Evolutionary conservation across 805 yeast species (phyloP).

Genomic region (Spencermartinsiella europaea): DNA sequence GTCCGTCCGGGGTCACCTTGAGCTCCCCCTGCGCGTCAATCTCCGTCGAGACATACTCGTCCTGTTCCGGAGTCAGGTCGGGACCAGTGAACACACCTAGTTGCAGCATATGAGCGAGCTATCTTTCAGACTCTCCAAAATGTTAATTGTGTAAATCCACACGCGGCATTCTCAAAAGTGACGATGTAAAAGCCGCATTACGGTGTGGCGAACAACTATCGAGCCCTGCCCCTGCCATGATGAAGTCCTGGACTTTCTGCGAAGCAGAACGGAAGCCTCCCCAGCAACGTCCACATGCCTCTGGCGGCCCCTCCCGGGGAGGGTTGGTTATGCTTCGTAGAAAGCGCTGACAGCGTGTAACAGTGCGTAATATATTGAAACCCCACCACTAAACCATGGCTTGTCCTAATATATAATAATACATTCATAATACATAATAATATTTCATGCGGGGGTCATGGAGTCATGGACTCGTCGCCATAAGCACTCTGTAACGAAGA

Average conservation of each 20-base stretch:
- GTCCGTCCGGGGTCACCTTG: slow-evolving; percentile 39
- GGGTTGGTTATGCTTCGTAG: neutral
- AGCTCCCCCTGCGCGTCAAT: slow-evolving; percentile 43
- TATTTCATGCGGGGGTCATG: neutral
- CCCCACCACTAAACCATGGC: neutral
- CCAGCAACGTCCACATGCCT: neutral
- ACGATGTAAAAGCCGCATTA: too few species aligned
- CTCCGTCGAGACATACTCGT: slow-evolving; percentile 30
- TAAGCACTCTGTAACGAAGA: slow-evolving; percentile 13
- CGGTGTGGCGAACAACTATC: too few species aligned
- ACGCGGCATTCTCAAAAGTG: too few species aligned
- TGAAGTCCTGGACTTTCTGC: too few species aligned
- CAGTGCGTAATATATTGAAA: neutral
- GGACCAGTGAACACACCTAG: slow-evolving; percentile 20
- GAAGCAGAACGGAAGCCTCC: neutral
- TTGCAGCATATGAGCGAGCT: too few species aligned
- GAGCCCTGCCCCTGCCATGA: too few species aligned
- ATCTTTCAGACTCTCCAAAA: too few species aligned
- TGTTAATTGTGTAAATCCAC: too few species aligned
- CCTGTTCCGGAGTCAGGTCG: slow-evolving; percentile 25
- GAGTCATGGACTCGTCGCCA: slow-evolving; percentile 5
- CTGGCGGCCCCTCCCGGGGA: neutral
- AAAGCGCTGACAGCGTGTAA: neutral
- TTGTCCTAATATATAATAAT: neutral
- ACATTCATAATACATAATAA: neutral